These are phyloP conservation scores for Pythium myriotylum DNA, from an alignment of 352 stramenopile species.

Conservation along the genomic window DNA sequence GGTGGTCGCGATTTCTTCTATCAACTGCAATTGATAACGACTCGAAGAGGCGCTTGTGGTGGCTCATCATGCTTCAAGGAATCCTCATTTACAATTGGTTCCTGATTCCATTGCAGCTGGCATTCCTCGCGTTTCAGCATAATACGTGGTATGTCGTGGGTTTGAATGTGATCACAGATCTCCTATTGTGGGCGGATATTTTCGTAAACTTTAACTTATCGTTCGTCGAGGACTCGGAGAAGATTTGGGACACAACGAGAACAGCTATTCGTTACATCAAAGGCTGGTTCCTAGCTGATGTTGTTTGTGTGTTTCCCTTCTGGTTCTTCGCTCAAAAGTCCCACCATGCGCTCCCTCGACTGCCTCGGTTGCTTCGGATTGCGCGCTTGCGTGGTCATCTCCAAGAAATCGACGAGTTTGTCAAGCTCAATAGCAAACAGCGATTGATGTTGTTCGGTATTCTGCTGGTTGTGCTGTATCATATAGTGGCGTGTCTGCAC, in stretches of 20 bases:
- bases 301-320: constrained; percentile 51
- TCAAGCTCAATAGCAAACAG: constrained; percentile 52
- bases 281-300: constrained; percentile 39
- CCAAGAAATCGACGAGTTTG: constrained; percentile 45
- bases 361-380: constrained; percentile 47
- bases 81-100: constrained; percentile 65
- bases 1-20: constrained; percentile 41
- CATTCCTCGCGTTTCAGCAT: constrained; percentile 38
- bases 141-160: constrained; percentile 35
- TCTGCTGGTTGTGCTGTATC: constrained; percentile 58
- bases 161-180: constrained; percentile 42
- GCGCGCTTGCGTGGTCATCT: constrained; percentile 40
- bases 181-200: constrained; percentile 47
- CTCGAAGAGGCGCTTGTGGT: constrained; percentile 45
- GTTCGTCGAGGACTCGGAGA: constrained; percentile 55
- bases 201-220: constrained; percentile 64
- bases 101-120: constrained; percentile 44
- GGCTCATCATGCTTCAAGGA: constrained; percentile 45
- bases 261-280: constrained; percentile 40
- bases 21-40: constrained; percentile 45
- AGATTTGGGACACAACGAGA: constrained; percentile 48
- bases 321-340: constrained; percentile 27
- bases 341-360: constrained; percentile 26
- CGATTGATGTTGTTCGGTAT: constrained; percentile 50
- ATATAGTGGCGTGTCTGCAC: constrained; percentile 58